phyloP scores from a whole-genome alignment of 805 yeast genomes.

The Kuraishia piskuri region DNA sequence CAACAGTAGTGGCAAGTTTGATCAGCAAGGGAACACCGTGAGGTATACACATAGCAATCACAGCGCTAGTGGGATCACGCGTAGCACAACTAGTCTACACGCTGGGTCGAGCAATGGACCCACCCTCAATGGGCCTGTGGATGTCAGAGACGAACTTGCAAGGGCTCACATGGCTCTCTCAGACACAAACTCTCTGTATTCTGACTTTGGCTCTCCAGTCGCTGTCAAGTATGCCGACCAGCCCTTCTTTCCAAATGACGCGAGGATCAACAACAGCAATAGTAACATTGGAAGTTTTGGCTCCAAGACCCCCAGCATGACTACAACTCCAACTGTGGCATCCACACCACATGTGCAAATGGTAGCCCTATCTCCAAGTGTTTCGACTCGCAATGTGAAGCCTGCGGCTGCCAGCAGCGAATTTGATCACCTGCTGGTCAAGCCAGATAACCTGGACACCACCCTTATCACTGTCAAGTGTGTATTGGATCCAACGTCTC shows the following conservation, averaged over 20 bases:
- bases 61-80: neutral
- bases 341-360: neutral
- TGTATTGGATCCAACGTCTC: constrained; percentile 19
- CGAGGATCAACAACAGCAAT: neutral
- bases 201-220: neutral
- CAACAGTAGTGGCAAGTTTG: neutral
- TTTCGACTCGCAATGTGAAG: neutral
- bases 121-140: neutral
- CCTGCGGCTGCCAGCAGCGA: neutral
- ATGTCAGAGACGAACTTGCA: neutral
- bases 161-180: neutral
- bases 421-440: neutral
- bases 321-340: neutral
- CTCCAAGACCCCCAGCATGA: neutral
- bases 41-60: neutral
- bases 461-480: constrained; percentile 21
- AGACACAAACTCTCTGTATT: neutral
- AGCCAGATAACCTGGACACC: constrained; percentile 17
- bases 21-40: neutral
- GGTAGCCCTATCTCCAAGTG: neutral
- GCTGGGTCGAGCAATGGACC: neutral
- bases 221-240: neutral
- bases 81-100: neutral
- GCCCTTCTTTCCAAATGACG: neutral
- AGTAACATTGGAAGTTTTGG: neutral